phyloP scores from a whole-genome alignment of 371 early-diverging fungal genomes.

The Blyttiomyces sp. region DNA sequence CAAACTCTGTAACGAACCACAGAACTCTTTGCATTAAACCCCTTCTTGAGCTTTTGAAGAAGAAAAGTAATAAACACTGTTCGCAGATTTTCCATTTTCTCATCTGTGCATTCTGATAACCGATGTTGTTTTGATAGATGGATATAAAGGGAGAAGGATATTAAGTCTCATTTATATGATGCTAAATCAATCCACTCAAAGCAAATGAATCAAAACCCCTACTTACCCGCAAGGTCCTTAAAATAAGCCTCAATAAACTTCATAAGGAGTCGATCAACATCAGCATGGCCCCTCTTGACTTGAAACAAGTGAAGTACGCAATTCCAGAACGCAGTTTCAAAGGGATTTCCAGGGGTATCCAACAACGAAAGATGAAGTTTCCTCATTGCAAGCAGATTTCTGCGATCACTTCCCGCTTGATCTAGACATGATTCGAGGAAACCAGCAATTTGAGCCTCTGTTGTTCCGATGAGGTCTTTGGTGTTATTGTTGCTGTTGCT shows the following conservation, averaged over 20 bases:
- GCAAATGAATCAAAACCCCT: too few species aligned
- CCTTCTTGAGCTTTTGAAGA: not conserved
- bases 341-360: not conserved
- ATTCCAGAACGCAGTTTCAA: not conserved
- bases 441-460: not conserved
- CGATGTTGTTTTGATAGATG: not conserved
- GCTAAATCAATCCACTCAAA: too few species aligned
- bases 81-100: not conserved
- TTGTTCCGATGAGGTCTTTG: not conserved
- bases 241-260: not conserved
- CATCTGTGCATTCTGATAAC: not conserved
- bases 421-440: not conserved
- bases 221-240: not conserved
- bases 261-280: not conserved
- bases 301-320: not conserved
- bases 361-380: not conserved
- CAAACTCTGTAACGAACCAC: conserved; percentile 19
- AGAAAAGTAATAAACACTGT: conserved; percentile 8
- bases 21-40: conserved; percentile 9
- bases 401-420: not conserved
- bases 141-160: not conserved
- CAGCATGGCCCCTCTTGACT: not conserved
- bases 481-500: not conserved
- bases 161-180: not conserved
- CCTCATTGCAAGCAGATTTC: not conserved